phyloP scores from a whole-genome alignment of 2,329 filamentous ascomycete genomes.

The Epichloe typhina region DNA sequence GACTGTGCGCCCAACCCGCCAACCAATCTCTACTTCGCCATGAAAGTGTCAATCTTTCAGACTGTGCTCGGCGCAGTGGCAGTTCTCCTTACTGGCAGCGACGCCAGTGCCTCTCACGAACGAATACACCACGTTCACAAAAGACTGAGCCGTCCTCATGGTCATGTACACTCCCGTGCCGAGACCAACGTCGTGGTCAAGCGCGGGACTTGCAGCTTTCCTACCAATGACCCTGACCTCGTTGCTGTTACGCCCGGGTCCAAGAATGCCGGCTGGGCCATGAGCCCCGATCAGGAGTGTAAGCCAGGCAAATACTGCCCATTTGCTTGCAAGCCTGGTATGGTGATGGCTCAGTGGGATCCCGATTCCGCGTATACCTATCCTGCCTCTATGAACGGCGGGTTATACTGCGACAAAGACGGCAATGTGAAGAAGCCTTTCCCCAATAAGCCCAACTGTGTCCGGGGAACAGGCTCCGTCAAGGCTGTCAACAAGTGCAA shows the following conservation, averaged over 20 bases:
- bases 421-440: conserved; percentile 60
- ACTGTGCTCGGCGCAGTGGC: conserved; percentile 36
- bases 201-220: conserved; percentile 50
- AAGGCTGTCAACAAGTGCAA: conserved; percentile 53
- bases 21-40: conserved; percentile 16
- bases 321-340: conserved; percentile 61
- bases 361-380: conserved; percentile 54
- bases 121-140: conserved; percentile 27
- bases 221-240: conserved; percentile 47
- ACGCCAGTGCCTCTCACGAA: conserved; percentile 19
- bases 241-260: conserved; percentile 51
- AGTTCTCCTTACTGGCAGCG: conserved; percentile 27
- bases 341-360: conserved; percentile 72
- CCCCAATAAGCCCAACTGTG: conserved; percentile 52
- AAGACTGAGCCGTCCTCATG: conserved; percentile 15
- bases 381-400: conserved; percentile 63
- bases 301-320: conserved; percentile 58
- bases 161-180: conserved; percentile 9
- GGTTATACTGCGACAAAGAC: conserved; percentile 54
- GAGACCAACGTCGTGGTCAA: conserved; percentile 29
- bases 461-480: conserved; percentile 52
- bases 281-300: conserved; percentile 63
- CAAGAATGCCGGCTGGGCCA: conserved; percentile 63
- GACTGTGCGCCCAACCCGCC: not conserved
- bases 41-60: conserved; percentile 40